These are phyloP conservation scores for Boletus sp. DNA, from an alignment of 1,284 basidiomycete genomes.

Conservation along the genomic window DNA sequence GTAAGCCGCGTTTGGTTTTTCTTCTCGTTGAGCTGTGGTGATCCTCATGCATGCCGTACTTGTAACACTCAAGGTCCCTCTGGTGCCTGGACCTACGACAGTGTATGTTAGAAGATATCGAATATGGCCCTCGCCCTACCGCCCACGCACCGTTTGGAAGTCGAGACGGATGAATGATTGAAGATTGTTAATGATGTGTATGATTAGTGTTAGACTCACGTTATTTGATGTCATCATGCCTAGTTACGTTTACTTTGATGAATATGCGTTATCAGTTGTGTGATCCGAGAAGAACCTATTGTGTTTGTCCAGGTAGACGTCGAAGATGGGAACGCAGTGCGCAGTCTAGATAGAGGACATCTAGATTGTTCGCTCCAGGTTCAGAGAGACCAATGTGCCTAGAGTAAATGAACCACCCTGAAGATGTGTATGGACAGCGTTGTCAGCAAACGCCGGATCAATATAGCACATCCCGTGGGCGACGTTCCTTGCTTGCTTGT, in stretches of 20 bases:
- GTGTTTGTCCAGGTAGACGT: not conserved
- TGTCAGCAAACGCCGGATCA: not conserved
- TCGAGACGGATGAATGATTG: not conserved
- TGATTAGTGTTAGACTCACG: not conserved
- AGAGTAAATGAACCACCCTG: not conserved
- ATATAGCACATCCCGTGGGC: not conserved
- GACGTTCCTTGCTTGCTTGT: not conserved
- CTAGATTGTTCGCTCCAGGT: not conserved
- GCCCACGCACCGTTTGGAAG: not conserved
- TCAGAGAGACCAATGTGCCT: not conserved
- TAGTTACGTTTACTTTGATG: not conserved
- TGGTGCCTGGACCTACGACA: conserved; percentile 21
- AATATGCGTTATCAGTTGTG: not conserved
- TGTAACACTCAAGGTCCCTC: conserved; percentile 4
- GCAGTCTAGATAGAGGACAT: not conserved
- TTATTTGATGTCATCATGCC: not conserved
- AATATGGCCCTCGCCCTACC: too few relatives aligned
- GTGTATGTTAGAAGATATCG: conserved; percentile 8
- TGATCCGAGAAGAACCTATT: not conserved
- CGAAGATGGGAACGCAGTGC: not conserved
- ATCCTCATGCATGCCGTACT: not conserved
- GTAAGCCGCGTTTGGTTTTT: conserved; percentile 6
- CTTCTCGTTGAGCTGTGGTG: not conserved
- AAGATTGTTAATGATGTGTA: not conserved
- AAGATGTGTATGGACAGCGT: not conserved